These are phyloP conservation scores for Zoysia japonica DNA, from an alignment of 176 grass and related monocot genomes.

Conservation along the genomic window DNA sequence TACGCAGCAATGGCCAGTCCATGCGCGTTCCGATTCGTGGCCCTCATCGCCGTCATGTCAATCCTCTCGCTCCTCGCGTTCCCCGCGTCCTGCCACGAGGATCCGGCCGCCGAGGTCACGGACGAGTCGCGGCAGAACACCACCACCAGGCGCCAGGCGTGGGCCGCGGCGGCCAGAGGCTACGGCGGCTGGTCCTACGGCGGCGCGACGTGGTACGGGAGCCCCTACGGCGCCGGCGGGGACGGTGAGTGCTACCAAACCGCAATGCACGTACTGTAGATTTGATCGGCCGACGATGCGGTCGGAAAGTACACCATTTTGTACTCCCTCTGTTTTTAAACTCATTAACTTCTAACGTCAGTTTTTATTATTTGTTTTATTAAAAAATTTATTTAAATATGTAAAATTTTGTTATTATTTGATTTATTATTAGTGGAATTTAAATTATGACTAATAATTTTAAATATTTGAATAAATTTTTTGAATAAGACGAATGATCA, in stretches of 20 bases:
- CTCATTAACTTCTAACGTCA: too few relatives aligned
- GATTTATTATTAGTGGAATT: too few relatives aligned
- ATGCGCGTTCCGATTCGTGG: background rate
- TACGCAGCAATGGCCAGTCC: constrained; percentile 16
- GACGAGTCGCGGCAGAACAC: constrained; percentile 3
- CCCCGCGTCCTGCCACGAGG: constrained; percentile 15
- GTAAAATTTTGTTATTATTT: too few relatives aligned
- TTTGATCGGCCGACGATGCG: too few relatives aligned
- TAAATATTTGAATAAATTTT: too few relatives aligned
- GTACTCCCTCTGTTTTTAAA: too few relatives aligned
- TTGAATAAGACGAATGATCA: too few relatives aligned
- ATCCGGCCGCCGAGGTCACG: background rate
- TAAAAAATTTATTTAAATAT: too few relatives aligned
- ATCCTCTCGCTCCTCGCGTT: constrained; percentile 24
- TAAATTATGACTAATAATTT: too few relatives aligned
- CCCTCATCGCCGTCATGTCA: background rate
- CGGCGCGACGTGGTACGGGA: constrained; percentile 89
- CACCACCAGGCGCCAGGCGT: constrained; percentile 16
- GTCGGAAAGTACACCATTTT: too few relatives aligned
- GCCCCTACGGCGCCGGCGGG: constrained; percentile 62
- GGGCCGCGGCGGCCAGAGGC: background rate
- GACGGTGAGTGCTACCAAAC: constrained; percentile 45
- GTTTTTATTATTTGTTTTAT: too few relatives aligned
- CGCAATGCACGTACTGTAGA: too few relatives aligned
- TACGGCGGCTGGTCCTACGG: constrained; percentile 51